Evolutionary conservation across 345 rosid genomes (phyloP), one percentile per base, ranked within the genome.

Genomic region (Dimocarpus longan): DNA sequence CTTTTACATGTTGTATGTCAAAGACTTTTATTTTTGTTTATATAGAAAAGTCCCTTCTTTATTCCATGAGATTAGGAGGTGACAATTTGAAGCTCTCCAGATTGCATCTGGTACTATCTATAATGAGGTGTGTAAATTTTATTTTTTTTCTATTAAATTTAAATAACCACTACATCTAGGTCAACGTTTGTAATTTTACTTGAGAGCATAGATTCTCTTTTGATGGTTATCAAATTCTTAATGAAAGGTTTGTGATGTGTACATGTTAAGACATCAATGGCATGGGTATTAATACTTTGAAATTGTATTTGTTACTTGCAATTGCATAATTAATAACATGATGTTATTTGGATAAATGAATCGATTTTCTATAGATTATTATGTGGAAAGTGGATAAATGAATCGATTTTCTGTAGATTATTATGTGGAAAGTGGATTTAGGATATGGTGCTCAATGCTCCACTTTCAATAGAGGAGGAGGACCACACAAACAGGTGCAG

Each of bases 341-440:
- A 52, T 77, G 24, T 86, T 75, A 80, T 66, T 71, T 70, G 52
- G 73, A 57, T 79, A 52, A 75, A 50, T 79, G 44, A 60, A 28
- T 78, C 86, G 39, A 63, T 79, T 78, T 83, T 81, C 82, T 64
- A 71, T 90, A 96, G 97, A 94, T 96, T 80, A 86, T 88, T 81
- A 90, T 94, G 79, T 93, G 99, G 99, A 94, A 78, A 86, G 79
- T 91, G n/a, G n/a, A n/a, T n/a, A n/a, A n/a, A n/a, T n/a, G n/a
- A n/a, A n/a, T n/a, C n/a, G n/a, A n/a, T n/a, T n/a, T n/a, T n/a
- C n/a, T n/a, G n/a, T n/a, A n/a, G n/a, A n/a, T n/a, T n/a, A n/a
- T n/a, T n/a, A n/a, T n/a, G n/a, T n/a, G n/a, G n/a, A n/a, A n/a
- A n/a, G n/a, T n/a, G 75, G 82, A 82, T 86, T 77, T 80, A 76